These are phyloP conservation scores for Dictyostelium intermedium DNA, from an alignment of 78 protist genomes.

Conservation along the genomic window DNA sequence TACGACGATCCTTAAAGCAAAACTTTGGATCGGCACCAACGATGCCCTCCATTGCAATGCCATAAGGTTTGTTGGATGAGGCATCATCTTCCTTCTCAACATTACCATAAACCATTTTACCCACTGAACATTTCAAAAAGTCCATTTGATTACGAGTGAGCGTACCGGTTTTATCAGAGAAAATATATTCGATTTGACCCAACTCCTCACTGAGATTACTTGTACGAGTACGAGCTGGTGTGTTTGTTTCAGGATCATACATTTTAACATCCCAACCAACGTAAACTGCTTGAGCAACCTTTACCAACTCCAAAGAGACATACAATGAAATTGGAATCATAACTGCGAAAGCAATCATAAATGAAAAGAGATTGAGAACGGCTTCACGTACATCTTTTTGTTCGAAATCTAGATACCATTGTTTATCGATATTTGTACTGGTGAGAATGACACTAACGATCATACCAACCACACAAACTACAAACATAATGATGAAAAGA, in stretches of 20 bases:
- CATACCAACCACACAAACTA: conserved; percentile 36
- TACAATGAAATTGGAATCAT: conserved; percentile 83
- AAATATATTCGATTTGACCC: conserved; percentile 82
- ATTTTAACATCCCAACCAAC: conserved; percentile 66
- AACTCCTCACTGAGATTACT: conserved; percentile 73
- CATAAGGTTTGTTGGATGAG: background rate
- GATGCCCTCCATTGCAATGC: background rate
- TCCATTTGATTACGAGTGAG: conserved; percentile 85
- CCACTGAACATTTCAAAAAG: conserved; percentile 74
- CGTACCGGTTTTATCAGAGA: conserved; percentile 88
- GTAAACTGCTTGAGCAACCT: conserved; percentile 60
- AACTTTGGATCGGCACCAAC: conserved; percentile 65
- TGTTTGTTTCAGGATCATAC: conserved; percentile 29
- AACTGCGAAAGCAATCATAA: conserved; percentile 89
- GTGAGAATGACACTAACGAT: conserved; percentile 32
- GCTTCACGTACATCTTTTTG: background rate
- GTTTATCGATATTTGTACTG: background rate
- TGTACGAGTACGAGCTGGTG: conserved; percentile 72
- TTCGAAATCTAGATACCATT: conserved; percentile 57
- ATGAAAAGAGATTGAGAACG: conserved; percentile 77
- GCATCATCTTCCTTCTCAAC: conserved; percentile 8
- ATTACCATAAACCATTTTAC: conserved; percentile 60
- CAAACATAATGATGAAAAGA: conserved; percentile 61
- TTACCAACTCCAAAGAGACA: conserved; percentile 78
- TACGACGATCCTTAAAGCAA: conserved; percentile 30